Base-by-base conservation (phyloP, 2,329 filamentous ascomycete genomes). In the Fusarium tanahbumbuense region DNA sequence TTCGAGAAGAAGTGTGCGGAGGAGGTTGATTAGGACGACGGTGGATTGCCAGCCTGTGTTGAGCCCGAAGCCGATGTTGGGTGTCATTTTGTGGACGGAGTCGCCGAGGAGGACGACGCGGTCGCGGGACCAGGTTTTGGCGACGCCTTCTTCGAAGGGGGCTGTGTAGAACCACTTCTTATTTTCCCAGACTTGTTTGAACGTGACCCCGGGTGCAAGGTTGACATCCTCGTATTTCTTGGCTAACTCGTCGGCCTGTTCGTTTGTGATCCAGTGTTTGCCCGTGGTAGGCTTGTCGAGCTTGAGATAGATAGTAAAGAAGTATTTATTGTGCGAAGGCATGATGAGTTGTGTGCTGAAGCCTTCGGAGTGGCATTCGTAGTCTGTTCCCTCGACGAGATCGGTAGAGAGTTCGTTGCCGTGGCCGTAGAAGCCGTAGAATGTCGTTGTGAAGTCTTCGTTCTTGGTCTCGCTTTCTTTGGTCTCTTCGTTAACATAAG, bases 11-110 rank as follows among this genome's bases (percentile, higher is more conserved):
- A 71, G 60, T 3, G 28, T 44, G 10, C 44, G 44, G 7, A 71
- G 42, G 20, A 60, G 40, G 12, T 71, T 71, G 44, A 64, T 63
- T 5, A 71, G 18, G 0, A 64, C 50, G 3, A 58, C 64, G 4
- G 62, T 58, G 8, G 68, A 68, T 22, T 70, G 68, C 67, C 68
- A 70, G 8, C 70, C 71, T 6, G 66, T 63, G 46, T 73, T 73
- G 11, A 73, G 44, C 4, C 71, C 59, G 10, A 73, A 68, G 0
- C 71, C 71, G 0, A 70, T 56, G 9, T 73, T 73, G 0, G 71
- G 71, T 0, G 71, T 73, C 63, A 73, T 71, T 34, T 68, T 67
- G n/a, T 73, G 71, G 0, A 58, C 70, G 1, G 71, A 64, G 20
- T 73, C 71, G 0, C 71, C 71, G 0, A 71, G 34, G 1, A 73